phyloP scores from a whole-genome alignment of 345 rosid genomes.

The Luvunga scandens region DNA sequence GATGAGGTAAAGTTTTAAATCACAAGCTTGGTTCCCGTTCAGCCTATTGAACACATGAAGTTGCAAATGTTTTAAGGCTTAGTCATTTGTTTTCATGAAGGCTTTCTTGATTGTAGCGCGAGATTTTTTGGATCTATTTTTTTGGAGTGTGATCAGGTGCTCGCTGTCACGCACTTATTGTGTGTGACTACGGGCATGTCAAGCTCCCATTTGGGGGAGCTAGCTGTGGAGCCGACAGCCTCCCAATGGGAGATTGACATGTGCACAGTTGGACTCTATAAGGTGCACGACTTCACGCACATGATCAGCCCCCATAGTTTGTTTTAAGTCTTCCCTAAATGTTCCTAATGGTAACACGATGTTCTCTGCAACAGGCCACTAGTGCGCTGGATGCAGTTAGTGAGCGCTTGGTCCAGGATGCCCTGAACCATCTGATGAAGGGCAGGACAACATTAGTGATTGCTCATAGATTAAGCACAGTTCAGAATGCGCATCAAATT shows the following conservation, averaged over 20 bases:
- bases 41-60: not conserved
- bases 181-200: too few relatives aligned
- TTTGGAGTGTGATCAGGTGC: too few relatives aligned
- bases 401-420: slow-evolving; percentile 82
- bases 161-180: too few relatives aligned
- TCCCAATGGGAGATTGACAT: too few relatives aligned
- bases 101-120: not conserved
- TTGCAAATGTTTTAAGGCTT: not conserved
- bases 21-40: not conserved
- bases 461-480: slow-evolving; percentile 92
- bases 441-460: slow-evolving; percentile 85
- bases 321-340: not conserved
- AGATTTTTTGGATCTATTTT: not conserved
- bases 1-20: slow-evolving; percentile 60
- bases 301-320: too few relatives aligned
- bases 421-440: slow-evolving; percentile 78
- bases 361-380: slow-evolving; percentile 57
- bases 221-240: too few relatives aligned
- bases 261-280: too few relatives aligned
- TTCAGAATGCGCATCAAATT: slow-evolving; percentile 83
- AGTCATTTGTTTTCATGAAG: not conserved
- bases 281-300: too few relatives aligned
- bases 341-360: too few relatives aligned
- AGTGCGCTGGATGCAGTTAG: slow-evolving; percentile 95
- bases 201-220: too few relatives aligned